Evolutionary conservation across 2,329 filamentous ascomycete species (phyloP).

Genomic region (Zymoseptoria ardabiliae): DNA sequence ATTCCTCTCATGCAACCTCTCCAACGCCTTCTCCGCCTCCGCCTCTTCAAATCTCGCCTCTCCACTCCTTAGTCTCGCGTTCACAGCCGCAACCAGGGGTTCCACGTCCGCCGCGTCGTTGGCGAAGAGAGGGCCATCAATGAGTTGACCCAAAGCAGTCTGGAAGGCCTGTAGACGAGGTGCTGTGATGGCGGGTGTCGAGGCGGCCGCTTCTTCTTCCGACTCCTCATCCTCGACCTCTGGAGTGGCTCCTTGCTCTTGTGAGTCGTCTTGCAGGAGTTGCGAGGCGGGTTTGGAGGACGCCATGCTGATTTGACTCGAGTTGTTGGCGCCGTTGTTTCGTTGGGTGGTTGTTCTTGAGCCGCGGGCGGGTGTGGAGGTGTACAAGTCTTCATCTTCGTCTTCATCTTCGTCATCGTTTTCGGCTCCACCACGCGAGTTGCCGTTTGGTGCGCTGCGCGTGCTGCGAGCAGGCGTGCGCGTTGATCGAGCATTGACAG

Average conservation of each 20-base stretch:
- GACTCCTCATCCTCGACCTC: conserved; percentile 20
- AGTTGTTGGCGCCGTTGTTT: conserved; percentile 32
- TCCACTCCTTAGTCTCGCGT: conserved; percentile 57
- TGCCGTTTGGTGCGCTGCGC: conserved; percentile 16
- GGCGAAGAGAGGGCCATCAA: conserved; percentile 74
- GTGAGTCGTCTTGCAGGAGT: conserved; percentile 49
- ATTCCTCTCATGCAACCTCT: conserved; percentile 73
- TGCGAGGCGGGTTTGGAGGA: conserved; percentile 75
- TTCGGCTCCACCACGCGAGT: conserved; percentile 28
- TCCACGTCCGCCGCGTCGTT: conserved; percentile 75
- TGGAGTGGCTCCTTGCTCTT: conserved; percentile 33
- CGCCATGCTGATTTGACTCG: conserved; percentile 62
- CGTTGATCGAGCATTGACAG: conserved; percentile 18
- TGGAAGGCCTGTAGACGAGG: conserved; percentile 69
- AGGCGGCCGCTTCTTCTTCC: conserved; percentile 33
- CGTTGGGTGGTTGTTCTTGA: conserved; percentile 18
- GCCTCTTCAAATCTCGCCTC: conserved; percentile 55
- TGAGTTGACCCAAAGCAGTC: conserved; percentile 70
- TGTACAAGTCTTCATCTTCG: conserved; percentile 50
- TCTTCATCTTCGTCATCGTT: conserved; percentile 46
- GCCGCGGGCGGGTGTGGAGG: conserved; percentile 23
- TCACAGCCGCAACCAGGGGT: conserved; percentile 71
- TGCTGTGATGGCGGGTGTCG: conserved; percentile 46
- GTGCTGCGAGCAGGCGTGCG: conserved; percentile 22
- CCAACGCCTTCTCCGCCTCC: conserved; percentile 72